phyloP scores from a whole-genome alignment of 1,284 basidiomycete genomes.

The Laetiporus sulphureus region DNA sequence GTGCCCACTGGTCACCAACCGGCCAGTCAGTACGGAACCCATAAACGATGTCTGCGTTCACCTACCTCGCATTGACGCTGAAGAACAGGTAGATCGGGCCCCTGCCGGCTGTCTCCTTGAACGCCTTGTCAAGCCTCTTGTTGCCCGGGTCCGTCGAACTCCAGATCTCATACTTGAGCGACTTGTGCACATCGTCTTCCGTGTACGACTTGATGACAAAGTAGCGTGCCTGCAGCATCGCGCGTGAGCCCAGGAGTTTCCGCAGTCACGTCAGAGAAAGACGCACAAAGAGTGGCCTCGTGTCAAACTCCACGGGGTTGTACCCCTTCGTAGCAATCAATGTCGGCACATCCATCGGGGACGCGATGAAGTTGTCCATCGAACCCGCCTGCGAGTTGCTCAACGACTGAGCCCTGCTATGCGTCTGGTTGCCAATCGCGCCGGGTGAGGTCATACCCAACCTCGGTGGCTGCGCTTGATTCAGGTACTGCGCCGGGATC shows the following conservation, averaged over 20 bases:
- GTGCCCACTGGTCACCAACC: slow-evolving; percentile 57
- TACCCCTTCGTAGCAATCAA: slow-evolving; percentile 86
- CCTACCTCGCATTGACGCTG: slow-evolving; percentile 84
- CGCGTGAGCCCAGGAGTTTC: too few relatives aligned
- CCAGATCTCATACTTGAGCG: slow-evolving; percentile 95
- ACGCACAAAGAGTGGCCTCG: slow-evolving; percentile 69
- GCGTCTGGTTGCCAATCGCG: slow-evolving; percentile 11
- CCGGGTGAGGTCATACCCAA: slow-evolving; percentile 30
- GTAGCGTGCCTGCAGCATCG: slow-evolving; percentile 71
- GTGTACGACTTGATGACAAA: slow-evolving; percentile 98
- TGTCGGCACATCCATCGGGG: slow-evolving; percentile 80
- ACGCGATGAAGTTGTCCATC: slow-evolving; percentile 34
- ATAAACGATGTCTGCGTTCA: neutral
- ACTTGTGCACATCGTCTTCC: slow-evolving; percentile 96
- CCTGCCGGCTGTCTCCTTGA: slow-evolving; percentile 79
- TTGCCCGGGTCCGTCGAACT: slow-evolving; percentile 94
- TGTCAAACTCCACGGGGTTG: slow-evolving; percentile 84
- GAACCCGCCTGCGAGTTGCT: slow-evolving; percentile 19
- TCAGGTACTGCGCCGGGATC: slow-evolving; percentile 65
- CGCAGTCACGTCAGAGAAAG: too few relatives aligned
- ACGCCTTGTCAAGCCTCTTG: slow-evolving; percentile 91
- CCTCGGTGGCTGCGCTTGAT: slow-evolving; percentile 39
- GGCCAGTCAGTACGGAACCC: neutral
- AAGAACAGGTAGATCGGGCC: slow-evolving; percentile 96
- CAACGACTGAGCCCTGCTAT: slow-evolving; percentile 24